Conservation (phyloP, 2,329 filamentous ascomycete species). For the Pestalotiopsis fici region DNA sequence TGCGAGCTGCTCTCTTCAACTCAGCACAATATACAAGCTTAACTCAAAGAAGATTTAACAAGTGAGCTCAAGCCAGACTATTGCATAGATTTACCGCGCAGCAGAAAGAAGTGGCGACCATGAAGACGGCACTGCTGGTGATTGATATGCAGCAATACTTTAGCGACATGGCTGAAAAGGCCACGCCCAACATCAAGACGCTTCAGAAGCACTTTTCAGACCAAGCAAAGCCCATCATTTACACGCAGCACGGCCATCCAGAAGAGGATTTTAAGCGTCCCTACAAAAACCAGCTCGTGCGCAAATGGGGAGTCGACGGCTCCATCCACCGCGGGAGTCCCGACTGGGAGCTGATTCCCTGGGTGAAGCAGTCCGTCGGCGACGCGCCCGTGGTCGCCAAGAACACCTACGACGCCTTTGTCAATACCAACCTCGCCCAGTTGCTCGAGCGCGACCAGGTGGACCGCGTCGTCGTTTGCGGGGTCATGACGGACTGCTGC, state of each 20-base stretch:
- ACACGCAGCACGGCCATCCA: slow-evolving; percentile 40
- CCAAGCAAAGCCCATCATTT: slow-evolving; percentile 30
- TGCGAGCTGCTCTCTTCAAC: background rate
- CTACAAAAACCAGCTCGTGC: slow-evolving; percentile 36
- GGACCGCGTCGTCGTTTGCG: slow-evolving; percentile 35
- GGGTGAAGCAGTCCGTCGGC: slow-evolving; percentile 18
- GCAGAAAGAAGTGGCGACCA: background rate
- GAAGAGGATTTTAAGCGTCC: slow-evolving; percentile 30
- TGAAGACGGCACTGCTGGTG: slow-evolving; percentile 36
- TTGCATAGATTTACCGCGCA: background rate
- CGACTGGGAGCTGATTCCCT: slow-evolving; percentile 32
- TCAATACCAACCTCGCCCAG: slow-evolving; percentile 30
- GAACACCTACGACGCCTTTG: slow-evolving; percentile 42
- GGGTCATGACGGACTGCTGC: slow-evolving; percentile 44
- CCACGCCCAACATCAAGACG: slow-evolving; percentile 33
- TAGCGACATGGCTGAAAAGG: slow-evolving; percentile 29
- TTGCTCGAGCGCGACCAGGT: slow-evolving; percentile 25
- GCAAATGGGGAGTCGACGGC: slow-evolving; percentile 35
- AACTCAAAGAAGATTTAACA: background rate
- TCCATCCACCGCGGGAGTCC: slow-evolving; percentile 29
- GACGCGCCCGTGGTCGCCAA: slow-evolving; percentile 28
- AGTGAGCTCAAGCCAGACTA: background rate
- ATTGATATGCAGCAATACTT: slow-evolving; percentile 42
- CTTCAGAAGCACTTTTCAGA: slow-evolving; percentile 22
- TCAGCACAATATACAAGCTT: background rate